Base-by-base conservation (phyloP, 306 rosid species). In the Cajanus cajan region DNA sequence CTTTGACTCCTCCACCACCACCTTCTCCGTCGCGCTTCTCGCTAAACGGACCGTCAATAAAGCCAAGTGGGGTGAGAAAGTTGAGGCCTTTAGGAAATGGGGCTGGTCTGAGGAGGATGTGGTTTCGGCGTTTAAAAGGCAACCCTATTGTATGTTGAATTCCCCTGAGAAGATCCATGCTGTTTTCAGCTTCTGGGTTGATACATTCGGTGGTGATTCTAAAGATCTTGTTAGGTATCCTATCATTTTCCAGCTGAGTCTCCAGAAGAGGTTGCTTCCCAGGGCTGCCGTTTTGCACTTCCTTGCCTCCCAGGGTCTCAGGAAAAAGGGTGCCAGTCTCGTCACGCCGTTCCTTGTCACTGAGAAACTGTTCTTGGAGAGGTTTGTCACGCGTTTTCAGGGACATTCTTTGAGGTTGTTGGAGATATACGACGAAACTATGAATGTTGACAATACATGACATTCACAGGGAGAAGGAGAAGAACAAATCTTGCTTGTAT, bases 91-190 rank as follows among this genome's bases (percentile, higher is more conserved):
- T 36, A 88, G 69, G 76, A 84, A 33, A 28, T 92, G 91, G 93
- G 97, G 95, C 14, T 92, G 84, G 85, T 68, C 86, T 4, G 85
- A 90, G 13, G 89, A 86, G 7, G 79, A 76, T 4, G 48, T 81
- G 18, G 25, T 40, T 3, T 11, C 31, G 12, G 90, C 88, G 3
- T 90, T 88, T 68, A 24, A 31, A 59, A 84, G 4, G 82, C 33
- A 33, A 4, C 95, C 97, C 0, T 18, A 55, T 4, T 82, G 81
- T 67, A 79, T 90, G 86, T 12, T 28, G 36, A 2, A 19, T 2
- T 87, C 89, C 0, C 61, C 50, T 51, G 74, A 82, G 22, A 89
- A 90, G 69, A 75, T 90, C 7, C 14, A 68, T 72, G 61, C 34
- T 5, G 11, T 68, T 0, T 76, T 86, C 85, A 73, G 78, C 31